Conservation (phyloP, 305 asterid species). For the Fraxinus albicans region DNA sequence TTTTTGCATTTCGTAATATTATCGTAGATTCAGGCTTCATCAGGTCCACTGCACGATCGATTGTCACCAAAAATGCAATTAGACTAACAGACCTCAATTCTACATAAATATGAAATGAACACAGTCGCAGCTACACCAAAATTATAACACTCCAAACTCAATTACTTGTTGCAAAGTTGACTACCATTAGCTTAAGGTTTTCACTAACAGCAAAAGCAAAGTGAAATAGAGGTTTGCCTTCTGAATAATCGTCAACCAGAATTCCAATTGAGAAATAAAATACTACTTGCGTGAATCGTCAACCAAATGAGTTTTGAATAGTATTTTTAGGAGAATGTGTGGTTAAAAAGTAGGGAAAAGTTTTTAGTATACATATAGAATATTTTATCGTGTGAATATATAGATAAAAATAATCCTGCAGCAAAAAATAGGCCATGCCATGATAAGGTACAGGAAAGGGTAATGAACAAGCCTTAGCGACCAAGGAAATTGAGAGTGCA, state of each 20-base stretch:
- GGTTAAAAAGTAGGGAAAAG: too few relatives aligned
- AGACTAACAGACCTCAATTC: neutral
- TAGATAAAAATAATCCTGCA: too few relatives aligned
- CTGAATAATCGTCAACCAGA: neutral
- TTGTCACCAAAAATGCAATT: neutral
- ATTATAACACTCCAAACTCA: neutral
- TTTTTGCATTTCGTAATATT: constrained; percentile 46
- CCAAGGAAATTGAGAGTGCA: neutral
- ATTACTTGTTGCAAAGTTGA: neutral
- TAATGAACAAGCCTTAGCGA: neutral
- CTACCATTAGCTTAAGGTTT: neutral
- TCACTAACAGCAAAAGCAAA: neutral
- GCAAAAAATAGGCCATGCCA: neutral
- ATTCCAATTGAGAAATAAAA: neutral
- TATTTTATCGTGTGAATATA: too few relatives aligned
- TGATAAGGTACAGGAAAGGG: neutral
- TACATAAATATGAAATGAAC: neutral
- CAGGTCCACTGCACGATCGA: constrained; percentile 40
- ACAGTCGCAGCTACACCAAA: neutral
- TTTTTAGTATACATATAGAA: too few relatives aligned
- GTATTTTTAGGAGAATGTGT: too few relatives aligned
- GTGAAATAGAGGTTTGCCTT: neutral
- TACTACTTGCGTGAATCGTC: neutral
- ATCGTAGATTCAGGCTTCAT: constrained; percentile 46
- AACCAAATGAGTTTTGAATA: neutral